A percentile compares a stretch with the other conserved stretches of the same genome.
Evolutionary conservation across 2,329 filamentous ascomycete species (phyloP).

Genomic region (Alternaria triticina): DNA sequence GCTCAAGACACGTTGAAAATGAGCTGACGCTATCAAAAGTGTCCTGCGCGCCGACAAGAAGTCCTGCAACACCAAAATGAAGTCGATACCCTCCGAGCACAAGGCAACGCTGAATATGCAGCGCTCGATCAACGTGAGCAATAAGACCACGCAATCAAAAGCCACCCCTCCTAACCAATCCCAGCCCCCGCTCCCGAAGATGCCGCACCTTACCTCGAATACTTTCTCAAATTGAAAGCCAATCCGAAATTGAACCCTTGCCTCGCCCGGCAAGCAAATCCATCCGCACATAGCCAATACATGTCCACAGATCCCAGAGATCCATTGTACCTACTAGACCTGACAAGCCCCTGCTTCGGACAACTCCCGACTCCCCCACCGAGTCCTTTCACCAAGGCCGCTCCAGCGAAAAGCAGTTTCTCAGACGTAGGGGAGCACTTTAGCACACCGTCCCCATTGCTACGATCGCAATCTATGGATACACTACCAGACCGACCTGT

Average conservation of each 20-base stretch:
- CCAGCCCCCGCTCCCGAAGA: not conserved
- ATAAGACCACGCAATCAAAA: not conserved
- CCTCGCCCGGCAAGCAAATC: not conserved
- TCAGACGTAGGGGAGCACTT: not conserved
- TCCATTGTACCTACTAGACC: not conserved
- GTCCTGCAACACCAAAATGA: not conserved
- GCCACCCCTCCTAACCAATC: too few relatives aligned
- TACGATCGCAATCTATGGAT: not conserved
- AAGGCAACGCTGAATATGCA: not conserved
- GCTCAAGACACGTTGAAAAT: not conserved
- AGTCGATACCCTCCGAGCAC: not conserved
- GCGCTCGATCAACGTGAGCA: not conserved
- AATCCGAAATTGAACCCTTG: not conserved
- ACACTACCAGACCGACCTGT: not conserved
- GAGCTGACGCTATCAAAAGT: conserved; percentile 1
- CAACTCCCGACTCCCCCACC: not conserved
- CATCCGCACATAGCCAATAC: not conserved
- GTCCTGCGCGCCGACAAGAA: not conserved
- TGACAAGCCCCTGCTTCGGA: too few relatives aligned
- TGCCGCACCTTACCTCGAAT: not conserved
- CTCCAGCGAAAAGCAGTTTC: not conserved
- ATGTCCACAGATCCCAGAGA: not conserved
- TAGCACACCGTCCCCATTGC: not conserved
- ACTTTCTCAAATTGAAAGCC: not conserved
- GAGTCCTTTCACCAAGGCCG: not conserved